A percentile compares a stretch with the other conserved stretches of the same genome.
phyloP scores from a whole-genome alignment of 305 asterid species.

The Fraxinus latifolia region DNA sequence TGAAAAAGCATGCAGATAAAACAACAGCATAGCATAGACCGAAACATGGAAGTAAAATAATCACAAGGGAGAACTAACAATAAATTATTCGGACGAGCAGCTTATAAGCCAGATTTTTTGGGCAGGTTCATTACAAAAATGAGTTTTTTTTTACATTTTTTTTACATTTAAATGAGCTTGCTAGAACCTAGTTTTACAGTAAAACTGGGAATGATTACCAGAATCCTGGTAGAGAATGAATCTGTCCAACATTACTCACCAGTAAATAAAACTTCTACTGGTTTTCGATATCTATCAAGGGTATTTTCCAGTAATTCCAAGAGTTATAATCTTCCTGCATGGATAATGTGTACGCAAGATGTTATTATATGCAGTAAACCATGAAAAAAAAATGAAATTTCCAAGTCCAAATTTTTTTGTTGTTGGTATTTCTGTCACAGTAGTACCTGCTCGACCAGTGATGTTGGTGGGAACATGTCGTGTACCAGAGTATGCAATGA shows the following conservation, averaged over 20 bases:
- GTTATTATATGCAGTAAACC: background rate
- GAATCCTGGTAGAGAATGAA: background rate
- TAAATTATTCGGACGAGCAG: background rate
- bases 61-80: background rate
- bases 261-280: slow-evolving; percentile 29
- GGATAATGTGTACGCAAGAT: background rate
- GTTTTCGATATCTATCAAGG: slow-evolving; percentile 56
- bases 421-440: background rate
- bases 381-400: background rate
- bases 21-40: background rate
- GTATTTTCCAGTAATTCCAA: slow-evolving; percentile 89
- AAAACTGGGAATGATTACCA: background rate
- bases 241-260: background rate
- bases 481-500: slow-evolving; percentile 87
- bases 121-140: background rate
- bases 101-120: background rate
- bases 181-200: background rate
- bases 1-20: background rate
- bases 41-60: background rate
- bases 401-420: background rate
- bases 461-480: slow-evolving; percentile 97
- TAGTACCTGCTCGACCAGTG: slow-evolving; percentile 85
- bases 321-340: slow-evolving; percentile 83
- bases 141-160: background rate
- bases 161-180: background rate